phyloP scores from a whole-genome alignment of 2,329 filamentous ascomycete genomes.

The Neofusicoccum ribis region DNA sequence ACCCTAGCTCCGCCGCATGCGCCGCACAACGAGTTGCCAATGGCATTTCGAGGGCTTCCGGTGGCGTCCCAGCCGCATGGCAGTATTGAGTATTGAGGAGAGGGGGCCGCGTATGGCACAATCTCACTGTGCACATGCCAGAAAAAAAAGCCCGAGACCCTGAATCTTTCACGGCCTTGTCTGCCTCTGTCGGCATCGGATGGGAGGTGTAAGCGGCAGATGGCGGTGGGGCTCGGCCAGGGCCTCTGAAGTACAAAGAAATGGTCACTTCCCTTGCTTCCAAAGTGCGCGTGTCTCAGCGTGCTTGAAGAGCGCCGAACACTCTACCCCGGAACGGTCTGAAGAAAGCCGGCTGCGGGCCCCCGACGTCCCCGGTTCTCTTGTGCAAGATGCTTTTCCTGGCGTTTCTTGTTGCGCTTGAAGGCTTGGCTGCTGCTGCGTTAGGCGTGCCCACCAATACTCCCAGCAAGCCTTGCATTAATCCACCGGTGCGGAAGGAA shows the following conservation, averaged over 20 bases:
- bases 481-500: conserved; percentile 25
- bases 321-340: not conserved
- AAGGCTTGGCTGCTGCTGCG: conserved; percentile 21
- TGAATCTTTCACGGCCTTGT: not conserved
- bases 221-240: not conserved
- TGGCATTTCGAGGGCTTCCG: not conserved
- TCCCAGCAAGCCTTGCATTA: conserved; percentile 19
- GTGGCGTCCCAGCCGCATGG: not conserved
- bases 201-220: not conserved
- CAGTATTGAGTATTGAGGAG: not conserved
- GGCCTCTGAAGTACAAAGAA: not conserved
- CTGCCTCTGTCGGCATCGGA: not conserved
- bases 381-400: not conserved
- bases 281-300: not conserved
- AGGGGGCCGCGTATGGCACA: not conserved
- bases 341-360: not conserved
- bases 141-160: not conserved
- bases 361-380: not conserved
- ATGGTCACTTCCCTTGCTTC: not conserved
- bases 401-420: not conserved
- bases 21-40: not conserved
- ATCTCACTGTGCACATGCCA: not conserved
- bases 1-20: too few species aligned
- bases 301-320: not conserved
- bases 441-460: conserved; percentile 20